Base-by-base conservation (phyloP, 1,284 basidiomycete species). In the Baeospora myosura region DNA sequence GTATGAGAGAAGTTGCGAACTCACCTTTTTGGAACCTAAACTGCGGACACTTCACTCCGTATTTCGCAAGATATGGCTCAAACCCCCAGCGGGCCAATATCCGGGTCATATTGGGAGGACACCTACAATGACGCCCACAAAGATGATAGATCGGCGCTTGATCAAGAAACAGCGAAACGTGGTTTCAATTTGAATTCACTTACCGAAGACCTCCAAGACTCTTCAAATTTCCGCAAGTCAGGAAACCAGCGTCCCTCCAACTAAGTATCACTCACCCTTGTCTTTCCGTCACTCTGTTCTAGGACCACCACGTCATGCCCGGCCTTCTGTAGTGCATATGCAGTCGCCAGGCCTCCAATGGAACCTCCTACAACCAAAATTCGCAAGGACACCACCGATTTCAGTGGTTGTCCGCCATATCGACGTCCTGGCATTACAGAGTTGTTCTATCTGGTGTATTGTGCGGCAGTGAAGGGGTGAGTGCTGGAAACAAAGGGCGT, bases 21-120 rank as follows among this genome's bases (percentile, higher is more conserved):
- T 11, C 17, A 11, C 10, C 31, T 5, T 32, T 51, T 47, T 22
- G 5, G 40, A 62, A 58, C 2, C 50, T 49, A 24, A 63, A 63
- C 32, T 59, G 54, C 3, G 49, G 44, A 41, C 63, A 65, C 26
- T 52, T 57, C 3, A 59, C 50, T 0, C 62, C 61, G 8, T 58
- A 49, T 18, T 55, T 53, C 1, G 56, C 49, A 18, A 73, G 41
- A 22, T 51, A 38, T 22, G 58, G 56, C 16, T 50, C 60, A 1
- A 74, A 48, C 2, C 69, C 71, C 72, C 71, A 74, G 33, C 66
- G 58, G 20, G 61, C 50, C 31, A 73, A 49, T 4, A 71, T 49
- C n/a, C 61, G 58, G 3, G 68, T 72, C 65, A 71, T 68, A 41
- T 69, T 66, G 1, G 72, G 69, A 34, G 32, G 32, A 12, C 14